A percentile compares a stretch with the other conserved stretches of the same genome.
Conservation (phyloP, 2,329 filamentous ascomycete species). For the Ophiostoma quercus region DNA sequence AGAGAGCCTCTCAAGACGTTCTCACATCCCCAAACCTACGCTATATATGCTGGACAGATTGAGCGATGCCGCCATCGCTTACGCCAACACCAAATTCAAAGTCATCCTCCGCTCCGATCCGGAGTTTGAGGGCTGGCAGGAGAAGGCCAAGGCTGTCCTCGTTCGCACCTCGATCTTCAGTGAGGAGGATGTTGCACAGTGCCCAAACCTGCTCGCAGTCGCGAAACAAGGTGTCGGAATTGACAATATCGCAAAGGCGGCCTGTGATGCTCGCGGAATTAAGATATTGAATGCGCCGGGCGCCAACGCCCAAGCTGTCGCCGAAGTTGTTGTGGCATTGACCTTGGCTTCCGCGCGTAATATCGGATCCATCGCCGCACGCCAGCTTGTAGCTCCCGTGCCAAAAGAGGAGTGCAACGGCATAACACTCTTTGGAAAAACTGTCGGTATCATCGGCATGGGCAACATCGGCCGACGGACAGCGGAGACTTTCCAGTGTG, state of each 20-base stretch:
- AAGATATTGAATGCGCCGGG: constrained; percentile 31
- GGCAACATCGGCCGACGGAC: constrained; percentile 36
- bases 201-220: constrained; percentile 28
- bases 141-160: constrained; percentile 16
- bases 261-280: constrained; percentile 28
- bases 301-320: constrained; percentile 34
- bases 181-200: constrained; percentile 20
- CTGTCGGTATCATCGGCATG: constrained; percentile 38
- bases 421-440: constrained; percentile 33
- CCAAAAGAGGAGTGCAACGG: constrained; percentile 23
- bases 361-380: constrained; percentile 31
- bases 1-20: background rate
- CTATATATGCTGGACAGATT: background rate
- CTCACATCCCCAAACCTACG: background rate
- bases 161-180: constrained; percentile 15
- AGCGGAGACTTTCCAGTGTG: constrained; percentile 35
- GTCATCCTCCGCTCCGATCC: constrained; percentile 17
- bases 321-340: constrained; percentile 34
- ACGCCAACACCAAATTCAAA: constrained; percentile 18
- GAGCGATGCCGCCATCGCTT: background rate
- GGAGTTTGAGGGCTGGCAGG: background rate
- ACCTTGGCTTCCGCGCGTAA: constrained; percentile 33
- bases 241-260: constrained; percentile 33
- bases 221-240: constrained; percentile 33
- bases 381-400: constrained; percentile 27